Evolutionary conservation across 2,329 filamentous ascomycete species (phyloP).

Genomic region (Aspergillaceae sp.): DNA sequence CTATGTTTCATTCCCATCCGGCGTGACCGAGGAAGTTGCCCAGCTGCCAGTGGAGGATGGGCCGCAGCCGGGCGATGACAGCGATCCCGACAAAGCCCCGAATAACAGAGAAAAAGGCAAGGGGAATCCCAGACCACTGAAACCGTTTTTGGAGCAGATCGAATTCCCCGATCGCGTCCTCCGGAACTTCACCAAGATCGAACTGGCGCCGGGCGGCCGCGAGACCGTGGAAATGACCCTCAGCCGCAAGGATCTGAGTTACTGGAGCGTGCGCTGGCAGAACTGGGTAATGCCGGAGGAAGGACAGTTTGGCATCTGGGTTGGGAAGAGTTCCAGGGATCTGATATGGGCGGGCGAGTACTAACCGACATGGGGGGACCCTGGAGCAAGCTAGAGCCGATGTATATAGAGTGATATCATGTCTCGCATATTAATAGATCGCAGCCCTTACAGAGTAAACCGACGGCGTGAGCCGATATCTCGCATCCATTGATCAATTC

Average conservation of each 20-base stretch:
- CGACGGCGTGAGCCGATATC: too few species aligned
- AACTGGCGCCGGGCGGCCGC: constrained; percentile 47
- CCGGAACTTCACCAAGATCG: constrained; percentile 64
- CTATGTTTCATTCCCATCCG: constrained; percentile 59
- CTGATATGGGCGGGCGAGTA: constrained; percentile 19
- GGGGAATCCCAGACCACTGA: constrained; percentile 1
- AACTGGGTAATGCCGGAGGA: constrained; percentile 58
- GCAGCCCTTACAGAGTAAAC: too few species aligned
- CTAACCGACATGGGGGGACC: not conserved
- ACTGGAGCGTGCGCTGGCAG: constrained; percentile 59
- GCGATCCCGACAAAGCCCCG: too few species aligned
- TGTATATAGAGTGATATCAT: not conserved
- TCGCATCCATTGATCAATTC: too few species aligned
- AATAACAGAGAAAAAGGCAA: too few species aligned
- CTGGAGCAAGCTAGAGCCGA: not conserved
- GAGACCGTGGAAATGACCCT: constrained; percentile 49
- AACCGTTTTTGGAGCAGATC: constrained; percentile 29
- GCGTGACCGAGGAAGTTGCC: constrained; percentile 18
- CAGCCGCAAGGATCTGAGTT: constrained; percentile 61
- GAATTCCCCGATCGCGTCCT: constrained; percentile 58
- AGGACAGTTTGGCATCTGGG: constrained; percentile 26
- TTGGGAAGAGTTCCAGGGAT: constrained; percentile 30
- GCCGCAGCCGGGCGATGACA: too few species aligned
- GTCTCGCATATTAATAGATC: not conserved
- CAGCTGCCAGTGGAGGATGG: not conserved